phyloP scores from a whole-genome alignment of 805 yeast genomes.

The Wickerhamomyces queroliae region DNA sequence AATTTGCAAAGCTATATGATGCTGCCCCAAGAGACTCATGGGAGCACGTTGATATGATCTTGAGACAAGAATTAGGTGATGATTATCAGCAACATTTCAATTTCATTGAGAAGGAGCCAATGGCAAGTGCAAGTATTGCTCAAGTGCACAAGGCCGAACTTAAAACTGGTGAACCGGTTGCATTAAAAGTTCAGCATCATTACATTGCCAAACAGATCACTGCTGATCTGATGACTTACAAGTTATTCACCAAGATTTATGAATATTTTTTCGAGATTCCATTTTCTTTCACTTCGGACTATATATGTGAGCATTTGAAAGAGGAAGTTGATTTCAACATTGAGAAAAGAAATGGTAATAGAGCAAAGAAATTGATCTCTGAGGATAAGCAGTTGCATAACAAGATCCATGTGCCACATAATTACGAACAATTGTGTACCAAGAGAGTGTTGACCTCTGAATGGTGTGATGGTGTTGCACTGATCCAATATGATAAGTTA shows the following conservation, averaged over 20 bases:
- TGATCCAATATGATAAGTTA: conserved; percentile 41
- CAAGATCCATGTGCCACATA: conserved; percentile 50
- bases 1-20: conserved; percentile 57
- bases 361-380: conserved; percentile 31
- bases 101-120: conserved; percentile 46
- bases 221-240: conserved; percentile 58
- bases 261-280: conserved; percentile 62
- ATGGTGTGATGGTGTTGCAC: conserved; percentile 70
- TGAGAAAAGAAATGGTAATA: conserved; percentile 49
- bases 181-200: conserved; percentile 62
- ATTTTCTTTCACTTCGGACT: conserved; percentile 46
- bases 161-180: conserved; percentile 45
- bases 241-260: conserved; percentile 43
- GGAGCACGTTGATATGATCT: conserved; percentile 35
- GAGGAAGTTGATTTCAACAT: conserved; percentile 58
- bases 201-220: conserved; percentile 54
- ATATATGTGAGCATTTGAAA: conserved; percentile 48
- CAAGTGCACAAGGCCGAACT: conserved; percentile 58
- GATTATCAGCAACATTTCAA: conserved; percentile 37
- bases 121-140: conserved; percentile 74
- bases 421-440: conserved; percentile 40
- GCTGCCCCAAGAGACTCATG: conserved; percentile 59
- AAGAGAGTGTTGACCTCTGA: conserved; percentile 55
- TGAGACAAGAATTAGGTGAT: conserved; percentile 35
- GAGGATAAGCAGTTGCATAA: conserved; percentile 34